phyloP scores from a whole-genome alignment of 2,329 filamentous ascomycete species.

The Pseudopyricularia cyperi region DNA sequence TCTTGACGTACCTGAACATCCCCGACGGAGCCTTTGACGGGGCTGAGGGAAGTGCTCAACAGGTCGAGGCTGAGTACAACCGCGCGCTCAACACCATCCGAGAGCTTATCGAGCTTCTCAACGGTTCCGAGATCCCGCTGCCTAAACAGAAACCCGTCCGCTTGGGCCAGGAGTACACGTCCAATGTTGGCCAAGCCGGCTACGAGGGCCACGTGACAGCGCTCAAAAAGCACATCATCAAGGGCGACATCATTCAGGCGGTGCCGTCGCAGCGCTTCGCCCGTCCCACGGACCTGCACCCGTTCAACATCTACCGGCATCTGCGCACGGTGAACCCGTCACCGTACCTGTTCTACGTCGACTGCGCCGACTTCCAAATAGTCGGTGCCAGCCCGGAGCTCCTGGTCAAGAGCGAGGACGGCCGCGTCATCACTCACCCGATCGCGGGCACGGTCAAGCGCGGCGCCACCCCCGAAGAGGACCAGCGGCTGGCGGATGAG shows the following conservation, averaged over 20 bases:
- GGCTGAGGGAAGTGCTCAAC: constrained; percentile 13
- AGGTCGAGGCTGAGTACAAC: constrained; percentile 57
- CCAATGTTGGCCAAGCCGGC: constrained; percentile 78
- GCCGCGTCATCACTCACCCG: constrained; percentile 80
- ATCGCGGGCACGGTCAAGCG: constrained; percentile 93
- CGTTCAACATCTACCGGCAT: constrained; percentile 96
- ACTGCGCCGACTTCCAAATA: constrained; percentile 86
- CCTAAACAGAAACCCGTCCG: constrained; percentile 64
- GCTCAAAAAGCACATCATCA: constrained; percentile 81
- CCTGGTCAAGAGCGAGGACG: constrained; percentile 78
- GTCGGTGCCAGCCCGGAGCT: constrained; percentile 91
- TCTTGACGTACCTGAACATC: constrained; percentile 74
- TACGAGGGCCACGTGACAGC: constrained; percentile 82
- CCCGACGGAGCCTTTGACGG: constrained; percentile 25
- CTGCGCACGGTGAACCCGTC: constrained; percentile 95
- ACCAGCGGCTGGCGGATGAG: constrained; percentile 65
- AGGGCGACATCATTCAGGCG: constrained; percentile 93
- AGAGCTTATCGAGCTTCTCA: constrained; percentile 56
- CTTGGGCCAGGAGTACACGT: constrained; percentile 67
- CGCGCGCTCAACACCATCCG: constrained; percentile 52
- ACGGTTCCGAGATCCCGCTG: constrained; percentile 61
- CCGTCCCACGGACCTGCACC: constrained; percentile 78
- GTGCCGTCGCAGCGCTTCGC: constrained; percentile 91
- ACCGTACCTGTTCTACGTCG: constrained; percentile 92
- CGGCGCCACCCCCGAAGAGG: constrained; percentile 64